Base-by-base conservation (phyloP, 306 rosid genomes). In the Vigna hirtella region DNA sequence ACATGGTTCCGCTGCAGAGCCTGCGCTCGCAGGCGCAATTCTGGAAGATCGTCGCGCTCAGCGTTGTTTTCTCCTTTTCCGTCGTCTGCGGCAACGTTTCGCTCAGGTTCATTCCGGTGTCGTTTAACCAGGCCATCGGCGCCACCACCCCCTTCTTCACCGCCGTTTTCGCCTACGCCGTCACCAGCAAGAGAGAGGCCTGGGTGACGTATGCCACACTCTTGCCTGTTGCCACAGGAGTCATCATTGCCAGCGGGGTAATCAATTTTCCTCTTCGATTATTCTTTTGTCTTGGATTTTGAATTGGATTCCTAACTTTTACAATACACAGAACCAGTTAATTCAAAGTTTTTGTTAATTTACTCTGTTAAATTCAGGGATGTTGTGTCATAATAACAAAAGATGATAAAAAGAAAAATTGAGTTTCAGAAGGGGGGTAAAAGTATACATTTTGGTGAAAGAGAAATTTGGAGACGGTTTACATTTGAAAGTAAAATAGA, bases 31-130 rank as follows among this genome's bases (percentile, higher is more conserved):
- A 6, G 79, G 12, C 10, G 0, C 89, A 86, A 63, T 61, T 86
- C 2, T 3, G 11, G 34, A 86, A 79, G 40, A 76, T 86, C 58
- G 55, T 72, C 17, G 82, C 53, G 0, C 63, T 86, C 7, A 58
- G 84, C 17, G 61, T 82, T 22, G 84, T 82, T 47, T 86, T 86
- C 71, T 75, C 84, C 43, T 82, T 86, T 77, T 86, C 86, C 0
- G 85, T 86, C 15, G 86, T 86, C 30, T 86, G 86, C n/a, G 89
- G 86, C 5, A 86, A 86, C 36, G 24, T 82, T 45, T 85, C 88
- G 9, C 79, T 85, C 0, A 76, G 65, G 47, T 86, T 75, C 48
- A 82, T 86, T 5, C 84, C 89, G 0, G 89, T 86, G 75, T 82
- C 89, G 59, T 86, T 86, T 71, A 86, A 86, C 32, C 89, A 86